A percentile compares a stretch with the other conserved stretches of the same genome.
These are phyloP conservation scores for Acer campestre DNA, from an alignment of 345 rosid genomes.

Conservation along the genomic window DNA sequence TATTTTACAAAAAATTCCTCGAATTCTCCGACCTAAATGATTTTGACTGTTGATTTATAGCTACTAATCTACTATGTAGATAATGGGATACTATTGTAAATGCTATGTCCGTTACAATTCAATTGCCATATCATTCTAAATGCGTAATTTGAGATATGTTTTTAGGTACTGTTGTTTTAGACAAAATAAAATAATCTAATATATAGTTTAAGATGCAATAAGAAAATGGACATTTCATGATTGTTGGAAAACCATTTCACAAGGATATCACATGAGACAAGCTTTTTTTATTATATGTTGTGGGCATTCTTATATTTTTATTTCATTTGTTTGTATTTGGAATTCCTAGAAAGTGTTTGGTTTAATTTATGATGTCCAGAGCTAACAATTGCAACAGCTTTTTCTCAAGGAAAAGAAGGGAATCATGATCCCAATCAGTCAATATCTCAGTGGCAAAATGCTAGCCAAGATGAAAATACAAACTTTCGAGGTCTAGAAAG, in stretches of 20 bases:
- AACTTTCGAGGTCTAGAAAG: constrained; percentile 40
- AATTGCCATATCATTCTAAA: background rate
- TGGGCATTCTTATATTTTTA: background rate
- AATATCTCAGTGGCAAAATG: constrained; percentile 53
- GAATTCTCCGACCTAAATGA: too few relatives aligned
- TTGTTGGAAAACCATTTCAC: background rate
- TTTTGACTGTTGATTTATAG: too few relatives aligned
- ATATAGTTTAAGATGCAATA: too few relatives aligned
- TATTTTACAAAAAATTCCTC: too few relatives aligned
- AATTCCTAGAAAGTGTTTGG: background rate
- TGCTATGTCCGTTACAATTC: too few relatives aligned
- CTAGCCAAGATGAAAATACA: constrained; percentile 45
- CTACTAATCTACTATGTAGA: too few relatives aligned
- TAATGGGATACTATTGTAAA: too few relatives aligned
- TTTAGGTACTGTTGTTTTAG: too few relatives aligned
- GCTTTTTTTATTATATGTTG: background rate
- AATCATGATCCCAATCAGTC: constrained; percentile 45
- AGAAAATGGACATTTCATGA: too few relatives aligned
- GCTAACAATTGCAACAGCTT: constrained; percentile 30
- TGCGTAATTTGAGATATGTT: too few relatives aligned
- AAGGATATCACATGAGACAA: background rate
- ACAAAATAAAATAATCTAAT: background rate
- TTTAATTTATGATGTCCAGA: constrained; percentile 13
- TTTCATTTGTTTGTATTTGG: constrained; percentile 5
- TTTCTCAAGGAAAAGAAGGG: constrained; percentile 42